Evolutionary conservation across 148 eudicot genomes (phyloP), one percentile per base, ranked within the genome.

Genomic region (Simmondsia chinensis): DNA sequence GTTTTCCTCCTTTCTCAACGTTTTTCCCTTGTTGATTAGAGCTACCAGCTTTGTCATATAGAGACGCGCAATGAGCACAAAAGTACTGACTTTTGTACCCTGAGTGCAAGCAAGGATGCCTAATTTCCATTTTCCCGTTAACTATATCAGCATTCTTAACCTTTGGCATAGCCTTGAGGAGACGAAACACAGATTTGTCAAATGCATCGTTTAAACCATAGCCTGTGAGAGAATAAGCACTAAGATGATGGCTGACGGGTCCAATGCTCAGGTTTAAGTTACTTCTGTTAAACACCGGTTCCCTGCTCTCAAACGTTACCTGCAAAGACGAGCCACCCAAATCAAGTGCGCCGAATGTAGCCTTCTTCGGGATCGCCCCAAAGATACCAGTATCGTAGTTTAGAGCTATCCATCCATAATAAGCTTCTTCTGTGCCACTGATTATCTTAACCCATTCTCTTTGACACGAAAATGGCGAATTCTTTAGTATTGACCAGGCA

Each of bases 151-250:
- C 64, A 57, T 59, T 56, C 45, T 43, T 71, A 22, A 68, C 53
- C 20, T 66, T 57, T 7, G 89, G 83, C 59, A 75, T 69, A 49
- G 44, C 59, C 54, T 73, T 80, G 41, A 93, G 55, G 60, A 93
- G 81, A 74, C 69, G 72, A 47, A 72, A 69, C 7, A 93, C 96
- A 13, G 99, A 93, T 57, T 80, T 93, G 55, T 86, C 99, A 63
- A 93, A 93, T 28, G 99, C 99, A 68, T 93, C 99, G 64, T 93
- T 93, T 48, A 93, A 70, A 39, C 99, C 99, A 73, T 93, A 93
- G 7, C 96, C 96, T 43, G 83, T 61, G 24, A 93, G 78, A 14
- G 99, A 93, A 65, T 86, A 93, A 29, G 96, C 99, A 72, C 64
- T 93, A 16, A 93, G 82, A 73, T 79, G 88, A 80, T 93, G 87